Evolutionary conservation across 2,329 filamentous ascomycete genomes (phyloP), one percentile per base, ranked within the genome.

Genomic region (Aspergillus sp.): DNA sequence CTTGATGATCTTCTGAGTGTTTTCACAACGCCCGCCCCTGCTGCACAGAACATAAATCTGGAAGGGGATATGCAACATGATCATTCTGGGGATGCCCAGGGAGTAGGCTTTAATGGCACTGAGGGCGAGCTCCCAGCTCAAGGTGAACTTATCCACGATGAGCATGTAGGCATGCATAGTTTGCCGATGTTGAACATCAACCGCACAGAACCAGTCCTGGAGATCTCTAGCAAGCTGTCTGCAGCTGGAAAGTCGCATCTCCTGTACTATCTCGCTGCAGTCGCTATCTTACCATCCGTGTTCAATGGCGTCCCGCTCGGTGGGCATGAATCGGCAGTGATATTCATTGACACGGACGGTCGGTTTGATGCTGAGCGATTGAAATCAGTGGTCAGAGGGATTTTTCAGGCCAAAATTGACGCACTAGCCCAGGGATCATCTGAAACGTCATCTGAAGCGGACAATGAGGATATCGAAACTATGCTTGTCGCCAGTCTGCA

Each of bases 241-340:
- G 80, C 79, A 25, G 75, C 80, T 10, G 86, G 86, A 8, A 88
- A 87, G 72, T 84, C 86, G 1, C 81, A 84, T 38, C 69, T 89
- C 0, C 74, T 88, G 38, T 86, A 88, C 72, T 80, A 84, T 61
- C 72, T 88, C 42, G 78, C 79, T 27, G 79, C 82, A 2, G 67
- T 79, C 8, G 79, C 82, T 36, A 75, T 86, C 8, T 76, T 88
- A 0, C 84, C 85, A 0, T 56, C 65, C 10, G 60, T 65, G 5
- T 64, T 70, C 55, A 64, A 71, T 1, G 68, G 70, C 8, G 61
- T 73, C 11, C 54, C 64, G 1, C 65, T 83, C 1, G 70, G 73
- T 25, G 84, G 85, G 17, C 79, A 79, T 53, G 74, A 77, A 30
- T 75, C 80, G 8, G 75, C 84, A 6, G 79, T 86, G 10, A 74